Evolutionary conservation across 2,329 filamentous ascomycete genomes (phyloP).

Genomic region (Cercospora janseana): DNA sequence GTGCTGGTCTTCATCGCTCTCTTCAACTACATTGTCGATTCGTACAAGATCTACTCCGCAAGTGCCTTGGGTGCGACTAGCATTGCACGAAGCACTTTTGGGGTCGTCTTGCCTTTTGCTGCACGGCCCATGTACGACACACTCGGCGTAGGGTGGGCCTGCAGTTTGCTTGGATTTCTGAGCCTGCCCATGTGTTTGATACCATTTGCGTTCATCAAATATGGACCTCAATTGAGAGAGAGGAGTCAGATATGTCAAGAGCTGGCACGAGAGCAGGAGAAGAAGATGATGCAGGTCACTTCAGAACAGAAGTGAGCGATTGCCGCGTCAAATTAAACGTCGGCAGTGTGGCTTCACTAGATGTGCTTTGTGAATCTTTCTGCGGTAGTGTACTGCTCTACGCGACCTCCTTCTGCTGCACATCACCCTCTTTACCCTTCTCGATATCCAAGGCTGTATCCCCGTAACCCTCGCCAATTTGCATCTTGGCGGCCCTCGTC

Average conservation of each 20-base stretch:
- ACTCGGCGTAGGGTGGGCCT: slow-evolving; percentile 68
- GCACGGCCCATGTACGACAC: slow-evolving; percentile 60
- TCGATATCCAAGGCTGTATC: slow-evolving; percentile 4
- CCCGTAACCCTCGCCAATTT: slow-evolving; percentile 6
- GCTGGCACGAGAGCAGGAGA: slow-evolving; percentile 50
- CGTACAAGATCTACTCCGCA: slow-evolving; percentile 47
- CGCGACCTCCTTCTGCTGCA: slow-evolving; percentile 12
- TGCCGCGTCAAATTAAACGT: too few relatives aligned
- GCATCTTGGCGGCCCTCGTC: slow-evolving; percentile 19
- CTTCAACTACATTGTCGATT: slow-evolving; percentile 51
- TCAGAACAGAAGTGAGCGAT: not conserved
- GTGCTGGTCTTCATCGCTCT: slow-evolving; percentile 48
- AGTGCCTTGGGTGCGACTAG: slow-evolving; percentile 37
- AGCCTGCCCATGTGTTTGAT: slow-evolving; percentile 53
- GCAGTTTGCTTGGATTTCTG: slow-evolving; percentile 51
- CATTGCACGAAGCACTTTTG: slow-evolving; percentile 19
- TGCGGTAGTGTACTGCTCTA: too few relatives aligned
- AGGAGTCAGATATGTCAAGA: slow-evolving; percentile 63
- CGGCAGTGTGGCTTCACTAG: too few relatives aligned
- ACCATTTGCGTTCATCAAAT: slow-evolving; percentile 59
- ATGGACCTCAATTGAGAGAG: slow-evolving; percentile 53
- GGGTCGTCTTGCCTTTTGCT: slow-evolving; percentile 53
- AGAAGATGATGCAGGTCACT: not conserved
- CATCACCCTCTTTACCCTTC: slow-evolving; percentile 12
- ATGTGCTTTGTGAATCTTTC: too few relatives aligned